Evolutionary conservation across 768 basidiomycete genomes (phyloP).

Genomic region (Boletus subparvulus): DNA sequence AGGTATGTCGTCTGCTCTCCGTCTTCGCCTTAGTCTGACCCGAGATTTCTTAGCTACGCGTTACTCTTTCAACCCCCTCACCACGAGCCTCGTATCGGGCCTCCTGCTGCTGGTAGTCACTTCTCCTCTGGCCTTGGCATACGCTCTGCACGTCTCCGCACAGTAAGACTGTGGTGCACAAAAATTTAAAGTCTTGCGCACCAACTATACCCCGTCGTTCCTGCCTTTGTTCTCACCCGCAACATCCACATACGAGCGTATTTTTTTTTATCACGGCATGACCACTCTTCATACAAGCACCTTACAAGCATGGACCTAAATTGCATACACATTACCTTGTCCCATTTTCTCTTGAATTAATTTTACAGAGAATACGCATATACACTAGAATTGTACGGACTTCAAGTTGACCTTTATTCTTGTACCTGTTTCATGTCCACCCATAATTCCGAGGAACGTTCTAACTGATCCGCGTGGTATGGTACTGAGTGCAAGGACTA

Average conservation of each 20-base stretch:
- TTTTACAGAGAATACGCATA: conserved; percentile 7
- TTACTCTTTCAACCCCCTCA: conserved; percentile 8
- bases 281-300: conserved; percentile 5
- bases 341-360: conserved; percentile 11
- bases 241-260: not conserved
- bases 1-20: conserved; percentile 15
- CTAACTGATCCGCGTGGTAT: not conserved
- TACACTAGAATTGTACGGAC: conserved; percentile 16
- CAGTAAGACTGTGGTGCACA: not conserved
- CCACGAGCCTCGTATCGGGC: conserved; percentile 13
- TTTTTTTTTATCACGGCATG: conserved; percentile 10
- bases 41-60: conserved; percentile 4
- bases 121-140: conserved; percentile 18
- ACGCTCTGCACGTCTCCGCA: conserved; percentile 12
- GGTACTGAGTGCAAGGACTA: not conserved
- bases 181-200: not conserved
- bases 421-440: conserved; percentile 18
- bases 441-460: conserved; percentile 7
- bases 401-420: conserved; percentile 10
- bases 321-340: conserved; percentile 9
- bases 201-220: not conserved
- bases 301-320: conserved; percentile 15
- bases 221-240: not conserved
- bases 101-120: conserved; percentile 18
- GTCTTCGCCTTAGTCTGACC: not conserved